These are phyloP conservation scores for Colletotrichum sp. DNA, from an alignment of 2,329 filamentous ascomycete genomes.

Conservation along the genomic window DNA sequence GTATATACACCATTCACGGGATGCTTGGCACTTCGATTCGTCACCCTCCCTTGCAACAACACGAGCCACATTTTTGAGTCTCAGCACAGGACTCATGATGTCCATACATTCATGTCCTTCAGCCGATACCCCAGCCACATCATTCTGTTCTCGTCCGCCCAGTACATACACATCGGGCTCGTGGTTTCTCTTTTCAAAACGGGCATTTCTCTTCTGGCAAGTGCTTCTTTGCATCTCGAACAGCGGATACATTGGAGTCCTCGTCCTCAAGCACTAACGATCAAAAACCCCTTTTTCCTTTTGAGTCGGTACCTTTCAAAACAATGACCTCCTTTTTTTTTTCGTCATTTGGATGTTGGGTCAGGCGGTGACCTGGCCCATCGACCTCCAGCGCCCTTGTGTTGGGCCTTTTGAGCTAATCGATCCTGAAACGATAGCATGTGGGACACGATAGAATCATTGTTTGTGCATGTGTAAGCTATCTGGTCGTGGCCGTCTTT, in stretches of 20 bases:
- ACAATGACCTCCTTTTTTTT: not conserved
- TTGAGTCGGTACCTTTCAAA: not conserved
- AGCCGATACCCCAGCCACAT: constrained; percentile 15
- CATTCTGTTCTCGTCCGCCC: constrained; percentile 15
- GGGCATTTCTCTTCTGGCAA: constrained; percentile 11
- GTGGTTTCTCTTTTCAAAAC: constrained; percentile 3
- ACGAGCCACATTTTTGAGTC: constrained; percentile 17
- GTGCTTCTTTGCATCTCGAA: constrained; percentile 11
- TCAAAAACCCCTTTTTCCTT: not conserved
- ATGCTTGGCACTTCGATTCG: constrained; percentile 18
- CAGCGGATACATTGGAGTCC: constrained; percentile 8
- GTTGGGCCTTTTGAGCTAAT: not conserved
- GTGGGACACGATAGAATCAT: constrained; percentile 6
- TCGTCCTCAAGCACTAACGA: not conserved
- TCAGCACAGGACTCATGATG: constrained; percentile 15
- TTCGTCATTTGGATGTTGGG: not conserved
- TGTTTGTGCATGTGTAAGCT: constrained; percentile 12
- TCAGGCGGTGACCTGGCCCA: not conserved
- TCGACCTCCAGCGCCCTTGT: not conserved
- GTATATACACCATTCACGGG: constrained; percentile 10
- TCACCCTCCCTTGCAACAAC: constrained; percentile 12
- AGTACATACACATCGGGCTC: constrained; percentile 19
- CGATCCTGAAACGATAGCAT: constrained; percentile 6
- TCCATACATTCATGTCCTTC: constrained; percentile 14
- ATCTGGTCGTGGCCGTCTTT: not conserved